Conservation (phyloP, 2,329 filamentous ascomycete genomes). For the Diplodia seriata region DNA sequence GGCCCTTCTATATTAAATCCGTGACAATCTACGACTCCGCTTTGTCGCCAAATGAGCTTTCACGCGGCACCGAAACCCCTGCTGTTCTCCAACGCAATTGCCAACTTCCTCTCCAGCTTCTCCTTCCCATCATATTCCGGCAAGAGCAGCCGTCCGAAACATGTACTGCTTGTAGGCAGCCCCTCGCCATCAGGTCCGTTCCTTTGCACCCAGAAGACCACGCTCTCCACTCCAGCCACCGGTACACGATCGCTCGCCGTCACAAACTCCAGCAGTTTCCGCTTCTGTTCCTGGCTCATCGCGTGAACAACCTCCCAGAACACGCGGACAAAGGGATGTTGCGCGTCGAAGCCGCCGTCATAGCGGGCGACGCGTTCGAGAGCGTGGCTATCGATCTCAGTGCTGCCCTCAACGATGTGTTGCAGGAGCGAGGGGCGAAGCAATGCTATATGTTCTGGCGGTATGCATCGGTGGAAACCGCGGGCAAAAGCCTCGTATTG, state of each 20-base stretch:
- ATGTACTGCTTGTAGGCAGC: constrained; percentile 89
- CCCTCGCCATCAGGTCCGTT: constrained; percentile 69
- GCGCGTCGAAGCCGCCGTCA: constrained; percentile 75
- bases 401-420: constrained; percentile 80
- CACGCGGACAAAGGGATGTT: constrained; percentile 72
- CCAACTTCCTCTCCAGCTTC: constrained; percentile 74
- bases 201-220: constrained; percentile 83
- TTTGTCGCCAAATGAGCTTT: neutral
- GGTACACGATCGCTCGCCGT: constrained; percentile 91
- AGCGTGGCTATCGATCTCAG: constrained; percentile 78
- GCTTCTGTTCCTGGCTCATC: constrained; percentile 73
- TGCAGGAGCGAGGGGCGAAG: constrained; percentile 64
- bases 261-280: constrained; percentile 86
- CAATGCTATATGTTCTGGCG: constrained; percentile 68
- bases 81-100: constrained; percentile 86
- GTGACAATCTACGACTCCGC: neutral
- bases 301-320: constrained; percentile 84
- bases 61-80: constrained; percentile 75
- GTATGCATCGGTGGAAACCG: constrained; percentile 79
- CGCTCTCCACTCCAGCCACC: constrained; percentile 79
- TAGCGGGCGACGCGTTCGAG: constrained; percentile 77
- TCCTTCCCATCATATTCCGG: constrained; percentile 79
- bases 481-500: constrained; percentile 82
- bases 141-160: constrained; percentile 85
- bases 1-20: neutral